Conservation (phyloP, 768 basidiomycete species). For the Termitomyces sp. region DNA sequence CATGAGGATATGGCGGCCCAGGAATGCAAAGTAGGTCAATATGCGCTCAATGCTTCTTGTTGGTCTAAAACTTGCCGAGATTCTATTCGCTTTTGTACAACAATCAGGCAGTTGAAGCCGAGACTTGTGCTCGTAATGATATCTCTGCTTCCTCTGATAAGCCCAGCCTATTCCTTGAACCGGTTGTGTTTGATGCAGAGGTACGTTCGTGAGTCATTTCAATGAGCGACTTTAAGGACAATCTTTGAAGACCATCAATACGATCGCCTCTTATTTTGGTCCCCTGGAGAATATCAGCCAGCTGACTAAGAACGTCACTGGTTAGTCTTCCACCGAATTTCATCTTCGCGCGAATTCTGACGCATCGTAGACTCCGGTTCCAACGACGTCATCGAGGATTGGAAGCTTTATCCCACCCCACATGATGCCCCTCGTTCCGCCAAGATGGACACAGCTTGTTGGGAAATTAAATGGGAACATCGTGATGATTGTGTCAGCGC, state of each 20-base stretch:
- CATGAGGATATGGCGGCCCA: constrained; percentile 55
- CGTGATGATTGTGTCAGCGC: constrained; percentile 73
- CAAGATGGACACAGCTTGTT: constrained; percentile 55
- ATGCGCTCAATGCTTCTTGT: background rate
- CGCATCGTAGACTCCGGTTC: background rate
- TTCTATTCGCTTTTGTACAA: constrained; percentile 49
- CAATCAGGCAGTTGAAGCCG: constrained; percentile 42
- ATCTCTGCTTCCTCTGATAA: constrained; percentile 16
- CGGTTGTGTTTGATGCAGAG: constrained; percentile 55
- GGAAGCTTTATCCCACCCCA: constrained; percentile 35
- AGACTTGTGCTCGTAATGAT: constrained; percentile 20
- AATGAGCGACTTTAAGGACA: background rate
- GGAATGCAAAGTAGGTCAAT: constrained; percentile 41
- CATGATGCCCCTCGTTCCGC: constrained; percentile 52
- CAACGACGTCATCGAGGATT: constrained; percentile 8
- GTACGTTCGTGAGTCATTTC: constrained; percentile 24
- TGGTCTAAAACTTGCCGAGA: constrained; percentile 12
- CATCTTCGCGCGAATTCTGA: background rate
- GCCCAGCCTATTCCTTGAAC: constrained; percentile 41
- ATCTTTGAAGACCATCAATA: constrained; percentile 40
- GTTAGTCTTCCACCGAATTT: constrained; percentile 7
- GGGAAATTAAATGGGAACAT: constrained; percentile 78
- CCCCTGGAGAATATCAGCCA: constrained; percentile 49
- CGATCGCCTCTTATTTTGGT: constrained; percentile 57
- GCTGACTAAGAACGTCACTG: constrained; percentile 6